phyloP scores from a whole-genome alignment of 768 basidiomycete species.

The Hypsizygus marmoreus region DNA sequence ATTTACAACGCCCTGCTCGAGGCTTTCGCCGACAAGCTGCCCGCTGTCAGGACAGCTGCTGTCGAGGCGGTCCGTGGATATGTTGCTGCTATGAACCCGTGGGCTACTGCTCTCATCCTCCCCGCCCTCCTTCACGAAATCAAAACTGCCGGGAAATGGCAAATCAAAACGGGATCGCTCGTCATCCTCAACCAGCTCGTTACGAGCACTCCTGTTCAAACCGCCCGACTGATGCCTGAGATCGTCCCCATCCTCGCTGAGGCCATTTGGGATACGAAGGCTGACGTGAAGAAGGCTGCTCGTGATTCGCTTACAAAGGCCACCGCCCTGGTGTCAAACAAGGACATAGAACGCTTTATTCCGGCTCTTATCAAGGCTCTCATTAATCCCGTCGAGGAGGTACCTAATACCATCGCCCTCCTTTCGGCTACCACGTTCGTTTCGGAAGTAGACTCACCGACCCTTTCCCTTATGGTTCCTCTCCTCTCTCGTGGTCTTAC shows the following conservation, averaged over 20 bases:
- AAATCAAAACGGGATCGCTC: constrained; percentile 89
- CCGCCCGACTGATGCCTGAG: constrained; percentile 87
- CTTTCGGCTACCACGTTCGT: constrained; percentile 99
- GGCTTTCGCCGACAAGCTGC: constrained; percentile 93
- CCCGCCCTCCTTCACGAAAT: constrained; percentile 90
- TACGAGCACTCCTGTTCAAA: constrained; percentile 77
- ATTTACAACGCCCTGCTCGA: constrained; percentile 87
- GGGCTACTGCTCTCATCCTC: constrained; percentile 82
- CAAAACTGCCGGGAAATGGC: constrained; percentile 97
- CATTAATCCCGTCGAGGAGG: constrained; percentile 99
- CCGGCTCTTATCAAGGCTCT: constrained; percentile 96
- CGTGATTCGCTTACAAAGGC: constrained; percentile 93
- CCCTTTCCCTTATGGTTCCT: constrained; percentile 97
- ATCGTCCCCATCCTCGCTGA: constrained; percentile 93
- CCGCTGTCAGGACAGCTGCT: constrained; percentile 82
- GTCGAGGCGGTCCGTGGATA: constrained; percentile 80
- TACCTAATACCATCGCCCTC: constrained; percentile 90
- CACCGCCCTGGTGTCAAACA: constrained; percentile 94
- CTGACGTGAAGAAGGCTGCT: constrained; percentile 98
- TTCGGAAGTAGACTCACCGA: constrained; percentile 97
- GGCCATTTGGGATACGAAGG: constrained; percentile 98
- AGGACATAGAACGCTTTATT: constrained; percentile 97
- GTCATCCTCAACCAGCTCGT: constrained; percentile 86
- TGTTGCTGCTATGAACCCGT: constrained; percentile 81
- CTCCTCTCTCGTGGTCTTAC: constrained; percentile 89